Evolutionary conservation across 495 filamentous ascomycete genomes (phyloP).

Genomic region (Podospora comata): DNA sequence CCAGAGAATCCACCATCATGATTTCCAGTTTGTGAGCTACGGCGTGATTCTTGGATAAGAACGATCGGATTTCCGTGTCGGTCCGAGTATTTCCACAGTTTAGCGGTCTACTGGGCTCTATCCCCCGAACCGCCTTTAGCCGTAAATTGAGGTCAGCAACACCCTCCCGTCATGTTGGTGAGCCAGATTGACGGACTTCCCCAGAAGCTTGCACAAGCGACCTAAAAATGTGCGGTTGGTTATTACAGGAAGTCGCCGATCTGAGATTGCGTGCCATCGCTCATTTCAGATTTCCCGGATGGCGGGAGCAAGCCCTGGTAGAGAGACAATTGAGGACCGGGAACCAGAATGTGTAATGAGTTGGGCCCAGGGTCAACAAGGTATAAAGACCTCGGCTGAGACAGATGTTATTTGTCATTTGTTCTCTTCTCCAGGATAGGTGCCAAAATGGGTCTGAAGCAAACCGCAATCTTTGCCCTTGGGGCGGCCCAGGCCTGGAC

Average conservation of each 20-base stretch:
- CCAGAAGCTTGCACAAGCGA: slow-evolving; percentile 13
- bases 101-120: not conserved
- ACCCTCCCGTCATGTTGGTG: not conserved
- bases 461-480: slow-evolving; percentile 23
- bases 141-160: slow-evolving; percentile 22
- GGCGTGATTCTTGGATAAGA: not conserved
- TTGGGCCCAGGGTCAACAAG: not conserved
- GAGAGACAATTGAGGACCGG: not conserved
- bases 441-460: slow-evolving; percentile 20
- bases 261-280: not conserved
- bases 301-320: not conserved
- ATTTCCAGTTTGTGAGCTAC: not conserved
- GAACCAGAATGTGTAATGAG: not conserved
- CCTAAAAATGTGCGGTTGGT: not conserved
- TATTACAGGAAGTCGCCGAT: not conserved
- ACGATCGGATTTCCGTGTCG: not conserved
- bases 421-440: not conserved
- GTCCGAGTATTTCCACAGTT: not conserved
- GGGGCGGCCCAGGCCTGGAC: slow-evolving; percentile 15
- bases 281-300: not conserved
- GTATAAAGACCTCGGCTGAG: not conserved
- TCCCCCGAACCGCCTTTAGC: slow-evolving; percentile 30
- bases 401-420: not conserved
- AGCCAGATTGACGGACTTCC: slow-evolving; percentile 26
- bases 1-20: not conserved